A percentile compares a stretch with the other conserved stretches of the same genome.
These are phyloP conservation scores for Aspergillus persii DNA, from an alignment of 2,329 filamentous ascomycete species.

Conservation along the genomic window DNA sequence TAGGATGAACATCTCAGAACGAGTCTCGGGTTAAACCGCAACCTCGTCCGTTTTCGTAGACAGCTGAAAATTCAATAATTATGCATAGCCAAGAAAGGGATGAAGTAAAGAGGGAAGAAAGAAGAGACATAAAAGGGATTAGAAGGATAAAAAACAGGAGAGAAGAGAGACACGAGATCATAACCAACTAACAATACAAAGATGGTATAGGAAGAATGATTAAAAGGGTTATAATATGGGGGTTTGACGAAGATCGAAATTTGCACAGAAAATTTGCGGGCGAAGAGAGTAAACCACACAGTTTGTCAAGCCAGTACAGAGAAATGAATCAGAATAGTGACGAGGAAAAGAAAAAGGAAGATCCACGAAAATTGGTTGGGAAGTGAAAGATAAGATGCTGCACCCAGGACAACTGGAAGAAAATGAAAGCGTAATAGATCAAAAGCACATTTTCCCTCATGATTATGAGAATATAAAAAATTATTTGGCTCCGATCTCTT, in stretches of 20 bases:
- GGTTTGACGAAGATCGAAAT: slow-evolving; percentile 26
- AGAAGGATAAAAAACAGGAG: slow-evolving; percentile 19
- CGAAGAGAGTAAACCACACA: slow-evolving; percentile 15
- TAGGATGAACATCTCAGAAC: slow-evolving; percentile 20
- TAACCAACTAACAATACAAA: slow-evolving; percentile 43
- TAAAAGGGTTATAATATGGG: slow-evolving; percentile 27
- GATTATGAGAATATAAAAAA: slow-evolving; percentile 8
- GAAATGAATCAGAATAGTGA: slow-evolving; percentile 23
- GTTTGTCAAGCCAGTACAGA: slow-evolving; percentile 24
- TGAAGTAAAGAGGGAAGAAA: slow-evolving; percentile 11
- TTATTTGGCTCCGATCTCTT: slow-evolving; percentile 59
- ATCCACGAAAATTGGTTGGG: slow-evolving; percentile 21
- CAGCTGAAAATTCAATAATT: slow-evolving; percentile 18
- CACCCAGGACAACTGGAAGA: slow-evolving; percentile 10
- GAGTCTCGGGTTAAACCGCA: slow-evolving; percentile 24
- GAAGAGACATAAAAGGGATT: slow-evolving; percentile 17
- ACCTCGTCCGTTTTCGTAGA: slow-evolving; percentile 19
- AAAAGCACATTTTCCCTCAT: slow-evolving; percentile 18
- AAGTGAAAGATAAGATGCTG: slow-evolving; percentile 23
- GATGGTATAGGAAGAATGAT: slow-evolving; percentile 30
- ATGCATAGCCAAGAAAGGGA: slow-evolving; percentile 9
- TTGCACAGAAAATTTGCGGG: slow-evolving; percentile 22
- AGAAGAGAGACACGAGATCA: slow-evolving; percentile 23
- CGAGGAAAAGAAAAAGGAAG: slow-evolving; percentile 15
- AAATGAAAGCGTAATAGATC: slow-evolving; percentile 14